A percentile compares a stretch with the other conserved stretches of the same genome.
Evolutionary conservation across 1,284 basidiomycete species (phyloP).

Genomic region (Ustilago trichophora): DNA sequence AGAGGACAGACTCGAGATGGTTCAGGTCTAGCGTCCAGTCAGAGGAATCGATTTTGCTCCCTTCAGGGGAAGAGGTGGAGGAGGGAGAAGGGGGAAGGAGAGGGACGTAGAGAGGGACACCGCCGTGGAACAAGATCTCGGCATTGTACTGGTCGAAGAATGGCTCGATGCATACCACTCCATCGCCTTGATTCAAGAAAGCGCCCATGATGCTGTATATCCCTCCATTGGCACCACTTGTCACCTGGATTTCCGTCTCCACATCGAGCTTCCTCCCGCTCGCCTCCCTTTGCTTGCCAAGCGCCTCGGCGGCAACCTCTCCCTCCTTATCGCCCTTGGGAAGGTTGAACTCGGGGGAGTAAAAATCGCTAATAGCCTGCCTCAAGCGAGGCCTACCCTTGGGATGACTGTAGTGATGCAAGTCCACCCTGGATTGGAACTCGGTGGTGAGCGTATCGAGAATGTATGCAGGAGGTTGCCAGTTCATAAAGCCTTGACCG

Average conservation of each 20-base stretch:
- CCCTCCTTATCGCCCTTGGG: conserved; percentile 33
- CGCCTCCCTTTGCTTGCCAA: conserved; percentile 35
- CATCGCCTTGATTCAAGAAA: conserved; percentile 72
- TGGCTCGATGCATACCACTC: conserved; percentile 96
- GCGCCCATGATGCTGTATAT: conserved; percentile 62
- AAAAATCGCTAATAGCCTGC: conserved; percentile 52
- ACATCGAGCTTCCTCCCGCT: conserved; percentile 77
- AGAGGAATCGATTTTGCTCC: conserved; percentile 54
- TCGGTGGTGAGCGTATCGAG: conserved; percentile 44
- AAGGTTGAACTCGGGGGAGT: conserved; percentile 45
- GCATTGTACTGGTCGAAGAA: conserved; percentile 90
- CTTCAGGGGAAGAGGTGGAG: not conserved
- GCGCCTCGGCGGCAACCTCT: conserved; percentile 15
- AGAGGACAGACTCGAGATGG: conserved; percentile 78
- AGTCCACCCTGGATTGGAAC: conserved; percentile 45
- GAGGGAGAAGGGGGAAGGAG: conserved; percentile 78
- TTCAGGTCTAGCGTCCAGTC: conserved; percentile 72
- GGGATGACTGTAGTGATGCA: conserved; percentile 64
- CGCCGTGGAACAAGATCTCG: conserved; percentile 71
- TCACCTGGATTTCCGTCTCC: conserved; percentile 89
- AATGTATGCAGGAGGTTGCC: conserved; percentile 58
- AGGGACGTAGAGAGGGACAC: conserved; percentile 91
- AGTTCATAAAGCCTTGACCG: conserved; percentile 66
- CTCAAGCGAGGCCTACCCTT: conserved; percentile 59
- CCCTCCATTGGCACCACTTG: conserved; percentile 81